Percentiles rank a stretch among this genome's conserved stretches.
Conservation (phyloP, 2,329 filamentous ascomycete genomes). For the Alternaria triticina region DNA sequence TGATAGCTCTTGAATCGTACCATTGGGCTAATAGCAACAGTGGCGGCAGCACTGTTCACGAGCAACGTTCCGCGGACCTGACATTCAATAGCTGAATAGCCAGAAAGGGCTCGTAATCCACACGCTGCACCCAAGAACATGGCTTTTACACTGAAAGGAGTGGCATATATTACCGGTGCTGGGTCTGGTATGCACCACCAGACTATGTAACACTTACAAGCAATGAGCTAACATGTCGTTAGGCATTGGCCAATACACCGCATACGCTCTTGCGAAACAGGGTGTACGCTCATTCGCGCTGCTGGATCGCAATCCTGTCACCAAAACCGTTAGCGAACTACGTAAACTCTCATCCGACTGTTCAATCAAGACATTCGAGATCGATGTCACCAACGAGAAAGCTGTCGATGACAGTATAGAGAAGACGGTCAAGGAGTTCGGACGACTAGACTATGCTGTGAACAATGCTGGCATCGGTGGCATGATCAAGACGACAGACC, state of each 20-base stretch:
- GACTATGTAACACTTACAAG: background rate
- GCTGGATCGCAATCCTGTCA: conserved; percentile 53
- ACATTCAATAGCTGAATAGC: background rate
- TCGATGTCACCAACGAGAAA: conserved; percentile 56
- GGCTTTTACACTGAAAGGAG: conserved; percentile 52
- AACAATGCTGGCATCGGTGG: conserved; percentile 63
- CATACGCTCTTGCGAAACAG: conserved; percentile 56
- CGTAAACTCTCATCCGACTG: conserved; percentile 49
- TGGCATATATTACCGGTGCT: conserved; percentile 58
- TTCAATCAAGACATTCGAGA: conserved; percentile 49
- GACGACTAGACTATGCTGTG: conserved; percentile 62
- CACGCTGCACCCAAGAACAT: conserved; percentile 28
- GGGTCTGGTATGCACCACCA: conserved; percentile 49
- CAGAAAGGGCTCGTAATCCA: background rate
- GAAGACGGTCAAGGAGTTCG: conserved; percentile 54
- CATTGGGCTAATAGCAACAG: background rate
- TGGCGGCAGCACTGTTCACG: background rate
- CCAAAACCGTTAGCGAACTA: conserved; percentile 45
- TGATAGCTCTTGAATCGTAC: background rate
- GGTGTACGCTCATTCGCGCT: conserved; percentile 57
- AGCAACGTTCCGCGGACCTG: background rate
- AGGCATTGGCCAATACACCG: conserved; percentile 59
- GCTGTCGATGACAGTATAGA: conserved; percentile 55
- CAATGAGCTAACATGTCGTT: conserved; percentile 3
- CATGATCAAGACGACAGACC: conserved; percentile 52